Base-by-base conservation (phyloP, 2,329 filamentous ascomycete species). In the Diaporthe sp. region DNA sequence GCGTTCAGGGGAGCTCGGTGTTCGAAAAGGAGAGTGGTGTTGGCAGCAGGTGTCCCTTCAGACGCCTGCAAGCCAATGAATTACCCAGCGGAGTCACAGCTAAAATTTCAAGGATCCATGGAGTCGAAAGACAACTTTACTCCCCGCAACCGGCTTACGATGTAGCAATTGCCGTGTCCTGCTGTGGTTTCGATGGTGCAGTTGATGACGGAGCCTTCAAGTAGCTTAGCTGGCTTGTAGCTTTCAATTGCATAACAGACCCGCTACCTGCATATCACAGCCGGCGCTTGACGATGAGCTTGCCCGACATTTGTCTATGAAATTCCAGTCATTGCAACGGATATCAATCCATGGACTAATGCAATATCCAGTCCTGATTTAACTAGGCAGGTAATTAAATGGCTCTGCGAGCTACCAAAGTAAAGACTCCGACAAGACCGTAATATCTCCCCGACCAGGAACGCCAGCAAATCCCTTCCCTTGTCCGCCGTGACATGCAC, bases 211-310 rank as follows among this genome's bases (percentile, higher is more conserved):
- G 55, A 57, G 68, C 34, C 42, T 67, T n/a, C 17, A 7, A 15
- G n/a, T 12, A 42, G 57, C 42, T 65, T 58, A 51, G 53, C 28
- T 53, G 58, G 61, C 42, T 65, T 44, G 55, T 59, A 76, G 75
- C 75, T 75, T 25, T 12, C 34, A 51, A 53, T 68, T 76, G 75
- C 75, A 72, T 76, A 72, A 51, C 6, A 44, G 19, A 73, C 75
- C 73, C 75, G 73, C 39, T 76, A 76, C 13, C 22, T 71, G 69
- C 62, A 76, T 70, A 12, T 44, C 31, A 34, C 49, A 4, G 12
- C 7, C 39, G 8, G 22, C 2, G n/a, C 37, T 1, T 15, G 55
- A n/a, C 31, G 1, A 42, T 3, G 22, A 39, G 34, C 55, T 49
- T 46, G 10, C 49, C 10, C n/a, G 15, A 28, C 10, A 15, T 8